A percentile compares a stretch with the other conserved stretches of the same genome.
phyloP scores from a whole-genome alignment of 2,329 filamentous ascomycete genomes.

The Aureobasidium sp. region DNA sequence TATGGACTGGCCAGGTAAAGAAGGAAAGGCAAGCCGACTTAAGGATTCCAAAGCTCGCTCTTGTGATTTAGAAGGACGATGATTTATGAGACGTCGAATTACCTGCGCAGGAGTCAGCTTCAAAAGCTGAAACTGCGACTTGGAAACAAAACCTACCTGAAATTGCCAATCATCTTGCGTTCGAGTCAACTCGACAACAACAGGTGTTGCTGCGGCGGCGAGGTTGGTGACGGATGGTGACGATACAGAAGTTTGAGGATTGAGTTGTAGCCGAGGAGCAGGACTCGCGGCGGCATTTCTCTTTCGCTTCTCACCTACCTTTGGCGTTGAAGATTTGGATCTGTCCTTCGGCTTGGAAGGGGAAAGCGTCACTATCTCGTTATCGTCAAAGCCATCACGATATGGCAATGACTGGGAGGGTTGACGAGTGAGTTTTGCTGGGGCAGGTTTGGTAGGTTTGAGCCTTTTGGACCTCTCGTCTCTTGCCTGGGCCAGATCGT shows the following conservation, averaged over 20 bases:
- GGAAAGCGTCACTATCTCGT: slow-evolving; percentile 50
- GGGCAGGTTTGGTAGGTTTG: slow-evolving; percentile 22
- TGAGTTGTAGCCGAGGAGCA: slow-evolving; percentile 41
- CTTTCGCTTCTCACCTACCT: slow-evolving; percentile 61
- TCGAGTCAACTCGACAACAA: not conserved
- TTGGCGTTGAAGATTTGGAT: slow-evolving; percentile 53
- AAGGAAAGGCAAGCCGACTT: slow-evolving; percentile 58
- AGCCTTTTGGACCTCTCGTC: slow-evolving; percentile 44
- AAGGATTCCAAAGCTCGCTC: slow-evolving; percentile 62
- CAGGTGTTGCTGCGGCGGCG: not conserved
- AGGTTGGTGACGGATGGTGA: not conserved
- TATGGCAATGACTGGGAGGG: slow-evolving; percentile 54
- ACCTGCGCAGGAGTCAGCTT: slow-evolving; percentile 12
- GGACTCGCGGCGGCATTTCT: slow-evolving; percentile 59
- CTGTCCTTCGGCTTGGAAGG: slow-evolving; percentile 45
- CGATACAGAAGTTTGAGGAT: slow-evolving; percentile 1
- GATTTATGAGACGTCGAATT: slow-evolving; percentile 58
- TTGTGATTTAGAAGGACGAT: slow-evolving; percentile 49
- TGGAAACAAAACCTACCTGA: slow-evolving; percentile 9
- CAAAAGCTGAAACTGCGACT: not conserved
- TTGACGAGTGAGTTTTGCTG: slow-evolving; percentile 41
- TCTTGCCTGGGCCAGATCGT: slow-evolving; percentile 58
- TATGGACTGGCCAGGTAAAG: slow-evolving; percentile 54
- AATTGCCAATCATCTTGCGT: slow-evolving; percentile 4
- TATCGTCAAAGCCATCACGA: slow-evolving; percentile 71